Percentiles rank a stretch among this genome's conserved stretches.
phyloP scores from a whole-genome alignment of 192 early-diverging fungal genomes.

The Coemansia sp. region DNA sequence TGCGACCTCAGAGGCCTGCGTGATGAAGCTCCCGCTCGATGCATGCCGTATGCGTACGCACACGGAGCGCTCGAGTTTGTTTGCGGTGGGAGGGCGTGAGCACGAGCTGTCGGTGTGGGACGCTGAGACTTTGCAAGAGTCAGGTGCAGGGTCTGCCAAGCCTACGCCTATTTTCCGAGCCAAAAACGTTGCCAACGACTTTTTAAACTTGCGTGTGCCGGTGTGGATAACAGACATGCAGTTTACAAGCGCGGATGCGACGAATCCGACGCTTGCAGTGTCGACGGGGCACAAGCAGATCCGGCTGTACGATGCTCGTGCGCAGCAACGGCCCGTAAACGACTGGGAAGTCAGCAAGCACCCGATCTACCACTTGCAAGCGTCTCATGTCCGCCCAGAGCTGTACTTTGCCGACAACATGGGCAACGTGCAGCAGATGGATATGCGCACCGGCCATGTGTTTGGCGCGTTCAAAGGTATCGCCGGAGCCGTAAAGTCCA shows the following conservation, averaged over 20 bases:
- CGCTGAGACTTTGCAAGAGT: constrained; percentile 19
- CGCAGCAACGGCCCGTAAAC: constrained; percentile 66
- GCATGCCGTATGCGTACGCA: constrained; percentile 72
- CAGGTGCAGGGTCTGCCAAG: constrained; percentile 17
- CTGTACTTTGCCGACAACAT: constrained; percentile 66
- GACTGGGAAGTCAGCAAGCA: constrained; percentile 67
- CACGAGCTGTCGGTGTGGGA: constrained; percentile 78
- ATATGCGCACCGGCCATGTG: constrained; percentile 59
- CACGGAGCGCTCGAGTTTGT: constrained; percentile 59
- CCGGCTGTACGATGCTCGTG: constrained; percentile 79
- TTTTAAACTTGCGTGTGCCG: constrained; percentile 76
- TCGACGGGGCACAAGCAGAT: constrained; percentile 75
- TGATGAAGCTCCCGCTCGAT: constrained; percentile 51
- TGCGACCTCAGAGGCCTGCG: not conserved
- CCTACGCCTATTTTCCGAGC: constrained; percentile 68
- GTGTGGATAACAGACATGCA: constrained; percentile 86
- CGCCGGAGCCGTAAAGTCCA: constrained; percentile 36
- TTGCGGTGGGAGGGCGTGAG: constrained; percentile 86
- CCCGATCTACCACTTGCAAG: constrained; percentile 60
- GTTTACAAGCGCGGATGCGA: constrained; percentile 59
- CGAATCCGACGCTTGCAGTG: constrained; percentile 57
- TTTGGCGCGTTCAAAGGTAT: constrained; percentile 65
- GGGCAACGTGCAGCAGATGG: constrained; percentile 61
- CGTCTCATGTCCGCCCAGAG: constrained; percentile 55
- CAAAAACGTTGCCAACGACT: constrained; percentile 82